Base-by-base conservation (phyloP, 2,329 filamentous ascomycete species). In the Pseudogymnoascus sp. region DNA sequence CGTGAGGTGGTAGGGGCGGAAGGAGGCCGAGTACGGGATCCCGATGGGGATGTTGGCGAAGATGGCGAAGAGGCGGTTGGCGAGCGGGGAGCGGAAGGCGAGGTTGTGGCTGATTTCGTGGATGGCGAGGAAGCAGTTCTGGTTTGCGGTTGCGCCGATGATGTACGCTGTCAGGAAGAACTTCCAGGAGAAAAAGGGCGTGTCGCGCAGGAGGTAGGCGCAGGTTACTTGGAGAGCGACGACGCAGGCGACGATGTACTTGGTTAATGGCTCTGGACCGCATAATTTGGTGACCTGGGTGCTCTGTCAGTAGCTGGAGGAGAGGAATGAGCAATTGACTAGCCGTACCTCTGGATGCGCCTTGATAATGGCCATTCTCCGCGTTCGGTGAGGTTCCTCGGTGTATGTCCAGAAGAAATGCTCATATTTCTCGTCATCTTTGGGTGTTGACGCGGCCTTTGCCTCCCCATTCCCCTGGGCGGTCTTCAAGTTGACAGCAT, bases 41-140 rank as follows among this genome's bases (percentile, higher is more conserved):
- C 90, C 94, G 71, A 99, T 99, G 55, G 94, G 94, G 52, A 99
- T 77, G 74, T 99, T 99, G 63, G 94, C 94, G 71, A 96, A 84
- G 63, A 99, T 89, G 65, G 94, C 94, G 65, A 97, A 81, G 58
- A 96, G 71, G 18, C 94, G 81, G 75, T 99, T 99, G 63, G 84
- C 86, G 39, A 85, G 72, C 1, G 89, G 81, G 23, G 84, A 92
- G 66, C 84, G 84, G 79, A 97, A 97, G 34, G 92, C 94, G 64
- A 99, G 80, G 72, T 99, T 99, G 77, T 99, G 94, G 13, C 90
- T 95, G 73, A 99, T 97, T 76, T 99, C 94, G 77, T 99, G 94
- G 70, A 99, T 99, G 61, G 94, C 91, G 39, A 99, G 85, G 78
- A 99, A 99, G 57, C 97, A 83, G 74, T 99, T 99, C 79, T 99